These are phyloP conservation scores for Yamagishiella unicocca DNA, from an alignment of 139 green algal genomes.

Conservation along the genomic window DNA sequence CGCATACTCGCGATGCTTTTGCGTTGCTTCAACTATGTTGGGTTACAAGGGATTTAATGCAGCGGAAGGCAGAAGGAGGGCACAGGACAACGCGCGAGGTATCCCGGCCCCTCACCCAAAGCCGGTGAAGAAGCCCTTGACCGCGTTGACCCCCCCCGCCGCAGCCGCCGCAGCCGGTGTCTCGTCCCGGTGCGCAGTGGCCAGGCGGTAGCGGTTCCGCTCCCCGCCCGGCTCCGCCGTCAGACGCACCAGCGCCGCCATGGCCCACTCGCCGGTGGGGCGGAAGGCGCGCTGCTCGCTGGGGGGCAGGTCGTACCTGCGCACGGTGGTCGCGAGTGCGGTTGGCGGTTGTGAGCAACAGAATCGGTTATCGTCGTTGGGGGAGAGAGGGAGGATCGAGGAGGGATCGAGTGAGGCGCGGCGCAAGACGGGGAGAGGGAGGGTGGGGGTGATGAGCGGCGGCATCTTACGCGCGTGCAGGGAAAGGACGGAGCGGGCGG, in stretches of 20 bases:
- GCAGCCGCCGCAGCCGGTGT: background rate
- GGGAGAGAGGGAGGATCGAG: too few relatives aligned
- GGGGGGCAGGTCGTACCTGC: slow-evolving; percentile 36
- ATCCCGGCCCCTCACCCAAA: slow-evolving; percentile 12
- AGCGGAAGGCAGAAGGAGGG: too few relatives aligned
- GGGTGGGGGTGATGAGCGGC: too few relatives aligned
- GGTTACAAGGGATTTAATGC: too few relatives aligned
- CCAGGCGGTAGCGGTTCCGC: slow-evolving; percentile 29
- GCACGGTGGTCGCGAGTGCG: background rate
- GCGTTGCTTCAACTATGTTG: too few relatives aligned
- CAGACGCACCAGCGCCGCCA: slow-evolving; percentile 51
- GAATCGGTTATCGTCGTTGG: too few relatives aligned
- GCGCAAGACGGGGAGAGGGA: too few relatives aligned
- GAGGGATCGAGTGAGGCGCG: too few relatives aligned
- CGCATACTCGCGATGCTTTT: too few relatives aligned
- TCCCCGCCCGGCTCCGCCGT: slow-evolving; percentile 39
- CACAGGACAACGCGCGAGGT: too few relatives aligned
- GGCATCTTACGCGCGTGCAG: too few relatives aligned
- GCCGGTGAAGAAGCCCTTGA: background rate
- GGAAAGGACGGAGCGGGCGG: too few relatives aligned
- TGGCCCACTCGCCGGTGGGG: slow-evolving; percentile 50
- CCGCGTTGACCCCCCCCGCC: background rate
- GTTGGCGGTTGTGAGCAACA: background rate
- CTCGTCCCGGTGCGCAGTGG: slow-evolving; percentile 8
- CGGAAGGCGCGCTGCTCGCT: slow-evolving; percentile 45